Percentiles rank a stretch among this genome's conserved stretches.
phyloP scores from a whole-genome alignment of 2,329 filamentous ascomycete species.

The Elsinoe ampelina region DNA sequence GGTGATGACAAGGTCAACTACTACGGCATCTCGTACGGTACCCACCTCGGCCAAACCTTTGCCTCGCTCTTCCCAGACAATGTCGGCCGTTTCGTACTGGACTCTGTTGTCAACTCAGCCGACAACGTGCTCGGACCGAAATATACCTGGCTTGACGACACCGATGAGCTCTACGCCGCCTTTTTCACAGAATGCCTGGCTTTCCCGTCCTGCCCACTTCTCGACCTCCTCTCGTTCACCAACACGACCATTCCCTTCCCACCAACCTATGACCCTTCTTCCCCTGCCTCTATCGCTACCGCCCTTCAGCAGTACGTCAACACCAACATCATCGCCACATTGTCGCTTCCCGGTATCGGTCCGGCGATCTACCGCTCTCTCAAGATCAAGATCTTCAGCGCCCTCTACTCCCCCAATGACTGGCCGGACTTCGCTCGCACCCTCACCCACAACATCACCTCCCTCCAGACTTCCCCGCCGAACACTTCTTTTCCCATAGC shows the following conservation, averaged over 20 bases:
- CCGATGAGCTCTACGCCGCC: slow-evolving; percentile 34
- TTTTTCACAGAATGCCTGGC: slow-evolving; percentile 39
- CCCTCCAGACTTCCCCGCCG: not conserved
- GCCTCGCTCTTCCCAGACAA: slow-evolving; percentile 35
- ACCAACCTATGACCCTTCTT: not conserved
- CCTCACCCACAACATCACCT: not conserved
- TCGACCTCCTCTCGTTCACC: slow-evolving; percentile 31
- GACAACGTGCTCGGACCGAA: slow-evolving; percentile 24
- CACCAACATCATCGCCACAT: not conserved
- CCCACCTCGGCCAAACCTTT: slow-evolving; percentile 34
- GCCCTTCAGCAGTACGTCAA: not conserved
- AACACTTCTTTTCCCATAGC: not conserved
- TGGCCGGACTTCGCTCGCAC: not conserved
- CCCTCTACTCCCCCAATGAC: not conserved
- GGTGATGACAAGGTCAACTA: slow-evolving; percentile 33
- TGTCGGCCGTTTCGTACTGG: slow-evolving; percentile 31
- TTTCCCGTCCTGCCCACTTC: slow-evolving; percentile 28
- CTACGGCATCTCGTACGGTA: slow-evolving; percentile 42
- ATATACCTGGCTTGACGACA: slow-evolving; percentile 23
- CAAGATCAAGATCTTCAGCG: not conserved
- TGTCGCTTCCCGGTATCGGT: not conserved
- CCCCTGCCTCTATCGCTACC: not conserved
- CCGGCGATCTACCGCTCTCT: not conserved
- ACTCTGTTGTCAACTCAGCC: slow-evolving; percentile 37
- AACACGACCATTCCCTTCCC: not conserved